phyloP scores from a whole-genome alignment of 2,329 filamentous ascomycete species.

The Fonsecaea pedrosoi region DNA sequence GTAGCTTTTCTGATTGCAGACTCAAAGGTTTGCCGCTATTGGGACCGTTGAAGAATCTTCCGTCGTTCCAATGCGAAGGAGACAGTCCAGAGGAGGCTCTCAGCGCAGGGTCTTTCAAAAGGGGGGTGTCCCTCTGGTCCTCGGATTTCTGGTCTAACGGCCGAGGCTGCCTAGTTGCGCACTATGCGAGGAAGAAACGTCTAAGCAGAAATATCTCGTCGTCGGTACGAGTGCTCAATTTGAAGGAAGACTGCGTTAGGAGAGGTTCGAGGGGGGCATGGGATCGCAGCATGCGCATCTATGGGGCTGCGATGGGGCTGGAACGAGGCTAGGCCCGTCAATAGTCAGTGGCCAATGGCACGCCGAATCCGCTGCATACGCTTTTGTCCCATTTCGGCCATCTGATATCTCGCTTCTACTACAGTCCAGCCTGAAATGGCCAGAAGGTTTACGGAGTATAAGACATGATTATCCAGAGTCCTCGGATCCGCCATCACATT shows the following conservation, averaged over 20 bases:
- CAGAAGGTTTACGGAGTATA: conserved; percentile 5
- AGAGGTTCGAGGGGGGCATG: conserved; percentile 9
- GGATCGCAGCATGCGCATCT: conserved; percentile 8
- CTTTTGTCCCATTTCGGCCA: conserved; percentile 9
- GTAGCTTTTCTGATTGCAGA: neutral
- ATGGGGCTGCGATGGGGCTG: conserved; percentile 13
- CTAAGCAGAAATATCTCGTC: neutral
- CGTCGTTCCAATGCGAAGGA: neutral
- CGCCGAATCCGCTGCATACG: conserved; percentile 10
- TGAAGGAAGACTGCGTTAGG: neutral
- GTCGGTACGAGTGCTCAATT: neutral
- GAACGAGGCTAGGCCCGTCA: conserved; percentile 19
- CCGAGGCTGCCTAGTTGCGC: neutral
- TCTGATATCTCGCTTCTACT: conserved; percentile 23
- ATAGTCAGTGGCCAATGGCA: conserved; percentile 17
- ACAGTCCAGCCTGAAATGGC: conserved; percentile 4
- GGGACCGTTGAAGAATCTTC: neutral
- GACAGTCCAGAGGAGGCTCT: neutral
- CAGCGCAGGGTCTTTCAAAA: neutral
- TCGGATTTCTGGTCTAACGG: neutral
- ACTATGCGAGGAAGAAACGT: neutral
- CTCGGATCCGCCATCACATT: conserved; percentile 6
- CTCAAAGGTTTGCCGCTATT: neutral
- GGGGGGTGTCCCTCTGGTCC: neutral
- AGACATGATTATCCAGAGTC: conserved; percentile 9